These are phyloP conservation scores for Chloromonas sp. DNA, from an alignment of 163 green algal species.

Conservation along the genomic window DNA sequence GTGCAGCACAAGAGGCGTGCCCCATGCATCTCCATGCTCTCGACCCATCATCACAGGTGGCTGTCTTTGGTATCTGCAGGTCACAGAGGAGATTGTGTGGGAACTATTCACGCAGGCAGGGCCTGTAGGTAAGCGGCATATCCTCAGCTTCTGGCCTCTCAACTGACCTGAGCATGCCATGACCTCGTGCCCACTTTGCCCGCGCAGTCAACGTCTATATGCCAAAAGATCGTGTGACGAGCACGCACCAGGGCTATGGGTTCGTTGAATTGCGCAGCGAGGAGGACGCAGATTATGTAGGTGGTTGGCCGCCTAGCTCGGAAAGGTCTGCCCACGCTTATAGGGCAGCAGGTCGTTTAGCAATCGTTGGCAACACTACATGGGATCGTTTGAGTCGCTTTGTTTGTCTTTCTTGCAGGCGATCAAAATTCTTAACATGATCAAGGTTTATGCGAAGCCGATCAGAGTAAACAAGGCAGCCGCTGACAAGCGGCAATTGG, in stretches of 20 bases:
- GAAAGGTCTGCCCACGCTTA: conserved; percentile 7
- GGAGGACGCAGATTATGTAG: conserved; percentile 94
- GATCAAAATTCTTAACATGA: conserved; percentile 98
- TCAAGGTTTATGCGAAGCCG: conserved; percentile 93
- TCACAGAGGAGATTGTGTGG: conserved; percentile 94
- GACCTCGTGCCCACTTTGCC: no score
- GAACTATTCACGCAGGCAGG: conserved; percentile 94
- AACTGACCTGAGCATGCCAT: no score
- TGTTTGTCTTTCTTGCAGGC: conserved; percentile 46
- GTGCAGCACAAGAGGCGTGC: no score
- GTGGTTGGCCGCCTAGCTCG: conserved; percentile 1
- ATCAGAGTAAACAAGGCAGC: conserved; percentile 91
- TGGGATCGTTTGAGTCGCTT: background rate
- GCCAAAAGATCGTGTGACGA: conserved; percentile 96
- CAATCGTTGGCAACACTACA: no score
- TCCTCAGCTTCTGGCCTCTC: no score
- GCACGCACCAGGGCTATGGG: conserved; percentile 91
- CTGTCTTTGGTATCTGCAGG: conserved; percentile 30
- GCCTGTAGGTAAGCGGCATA: conserved; percentile 71
- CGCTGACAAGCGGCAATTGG: conserved; percentile 73
- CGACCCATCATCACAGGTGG: no score
- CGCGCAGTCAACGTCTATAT: conserved; percentile 94
- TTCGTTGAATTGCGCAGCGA: conserved; percentile 96
- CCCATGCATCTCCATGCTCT: no score
- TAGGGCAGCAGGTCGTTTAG: background rate